A percentile compares a stretch with the other conserved stretches of the same genome.
These are phyloP conservation scores for Mycogone perniciosa DNA, from an alignment of 2,329 filamentous ascomycete genomes.

Conservation along the genomic window DNA sequence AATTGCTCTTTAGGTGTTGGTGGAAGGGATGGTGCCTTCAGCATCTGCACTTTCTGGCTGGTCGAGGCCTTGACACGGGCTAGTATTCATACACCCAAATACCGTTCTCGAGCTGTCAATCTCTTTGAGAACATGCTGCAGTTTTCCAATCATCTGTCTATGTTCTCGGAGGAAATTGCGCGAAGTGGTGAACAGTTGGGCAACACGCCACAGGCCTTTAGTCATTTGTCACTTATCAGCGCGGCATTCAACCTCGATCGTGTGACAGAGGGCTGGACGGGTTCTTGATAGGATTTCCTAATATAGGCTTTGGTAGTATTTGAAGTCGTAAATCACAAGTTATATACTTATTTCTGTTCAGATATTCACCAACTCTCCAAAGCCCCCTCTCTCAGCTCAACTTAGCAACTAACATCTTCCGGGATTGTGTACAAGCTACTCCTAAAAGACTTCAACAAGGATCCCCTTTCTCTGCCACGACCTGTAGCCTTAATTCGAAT, in stretches of 20 bases:
- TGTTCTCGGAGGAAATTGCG: constrained; percentile 76
- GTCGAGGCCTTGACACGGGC: constrained; percentile 71
- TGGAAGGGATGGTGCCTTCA: constrained; percentile 68
- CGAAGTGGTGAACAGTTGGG: constrained; percentile 70
- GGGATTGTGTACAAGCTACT: neutral
- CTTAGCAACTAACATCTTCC: neutral
- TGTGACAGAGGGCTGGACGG: constrained; percentile 24
- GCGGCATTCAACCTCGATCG: constrained; percentile 71
- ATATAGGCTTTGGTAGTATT: neutral
- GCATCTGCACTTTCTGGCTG: constrained; percentile 79
- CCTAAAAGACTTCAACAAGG: no score
- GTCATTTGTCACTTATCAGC: constrained; percentile 67
- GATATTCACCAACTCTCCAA: neutral
- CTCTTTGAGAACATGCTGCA: constrained; percentile 73
- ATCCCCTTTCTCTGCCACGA: no score
- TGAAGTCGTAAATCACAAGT: neutral
- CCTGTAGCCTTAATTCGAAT: no score
- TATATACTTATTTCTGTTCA: neutral
- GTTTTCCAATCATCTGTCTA: constrained; percentile 69
- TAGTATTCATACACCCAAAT: constrained; percentile 57
- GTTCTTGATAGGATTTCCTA: neutral
- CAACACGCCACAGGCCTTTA: constrained; percentile 75
- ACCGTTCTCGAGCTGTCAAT: constrained; percentile 55
- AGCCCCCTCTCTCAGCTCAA: neutral
- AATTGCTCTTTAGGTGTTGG: constrained; percentile 51